Percentiles rank a stretch among this genome's conserved stretches.
These are phyloP conservation scores for Capsella bursapastoris DNA, from an alignment of 345 rosid genomes.

Conservation along the genomic window DNA sequence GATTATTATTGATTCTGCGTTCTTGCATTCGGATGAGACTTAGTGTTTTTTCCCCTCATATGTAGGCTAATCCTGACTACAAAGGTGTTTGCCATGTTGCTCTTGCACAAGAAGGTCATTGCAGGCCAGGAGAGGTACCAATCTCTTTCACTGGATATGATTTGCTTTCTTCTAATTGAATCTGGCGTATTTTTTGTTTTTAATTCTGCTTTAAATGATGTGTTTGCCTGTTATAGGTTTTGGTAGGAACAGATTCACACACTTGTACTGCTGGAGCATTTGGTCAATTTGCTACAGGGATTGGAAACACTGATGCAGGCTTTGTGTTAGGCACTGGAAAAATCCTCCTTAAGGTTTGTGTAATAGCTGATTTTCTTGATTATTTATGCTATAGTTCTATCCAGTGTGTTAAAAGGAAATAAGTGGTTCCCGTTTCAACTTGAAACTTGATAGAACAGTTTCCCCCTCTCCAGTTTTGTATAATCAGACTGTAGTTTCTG, in stretches of 20 bases:
- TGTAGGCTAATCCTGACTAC: slow-evolving; percentile 94
- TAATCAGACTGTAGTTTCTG: slow-evolving; percentile 6
- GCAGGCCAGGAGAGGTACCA: slow-evolving; percentile 98
- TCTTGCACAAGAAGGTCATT: slow-evolving; percentile 99
- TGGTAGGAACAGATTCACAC: slow-evolving; percentile 95
- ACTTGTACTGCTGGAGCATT: slow-evolving; percentile 99
- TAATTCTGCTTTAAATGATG: slow-evolving; percentile 1
- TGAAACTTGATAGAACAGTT: neutral
- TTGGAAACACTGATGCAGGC: slow-evolving; percentile 99
- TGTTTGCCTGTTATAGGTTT: slow-evolving; percentile 58
- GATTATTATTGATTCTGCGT: neutral
- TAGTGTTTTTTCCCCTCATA: neutral
- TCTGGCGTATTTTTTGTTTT: neutral
- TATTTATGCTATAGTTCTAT: neutral
- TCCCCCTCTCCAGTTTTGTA: neutral
- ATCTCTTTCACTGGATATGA: neutral
- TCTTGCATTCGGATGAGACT: neutral
- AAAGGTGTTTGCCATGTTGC: slow-evolving; percentile 99
- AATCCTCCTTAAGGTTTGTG: slow-evolving; percentile 82
- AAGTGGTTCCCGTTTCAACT: slow-evolving; percentile 12
- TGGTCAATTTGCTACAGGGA: slow-evolving; percentile 98
- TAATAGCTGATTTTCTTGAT: neutral
- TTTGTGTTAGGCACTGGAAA: slow-evolving; percentile 94
- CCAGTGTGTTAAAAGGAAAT: neutral
- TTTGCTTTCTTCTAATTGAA: neutral